phyloP scores from a whole-genome alignment of 208 protist species.

The Naegleria gruberi region DNA sequence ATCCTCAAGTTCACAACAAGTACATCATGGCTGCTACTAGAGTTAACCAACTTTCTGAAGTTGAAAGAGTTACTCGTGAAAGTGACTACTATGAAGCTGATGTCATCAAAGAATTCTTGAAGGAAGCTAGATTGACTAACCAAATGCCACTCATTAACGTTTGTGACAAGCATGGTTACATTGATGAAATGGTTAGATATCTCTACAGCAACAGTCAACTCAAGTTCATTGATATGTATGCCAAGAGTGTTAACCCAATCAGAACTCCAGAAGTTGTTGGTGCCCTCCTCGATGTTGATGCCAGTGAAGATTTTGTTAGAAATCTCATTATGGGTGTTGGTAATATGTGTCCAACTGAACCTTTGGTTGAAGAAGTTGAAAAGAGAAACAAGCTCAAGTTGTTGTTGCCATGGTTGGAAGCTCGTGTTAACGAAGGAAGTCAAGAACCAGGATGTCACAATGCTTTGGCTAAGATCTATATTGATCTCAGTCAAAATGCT shows the following conservation, averaged over 20 bases:
- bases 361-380: constrained; percentile 68
- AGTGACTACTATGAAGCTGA: constrained; percentile 93
- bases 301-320: constrained; percentile 90
- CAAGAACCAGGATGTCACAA: constrained; percentile 93
- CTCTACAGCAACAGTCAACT: constrained; percentile 89
- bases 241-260: constrained; percentile 84
- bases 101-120: constrained; percentile 96
- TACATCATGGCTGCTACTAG: constrained; percentile 98
- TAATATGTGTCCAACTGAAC: constrained; percentile 83
- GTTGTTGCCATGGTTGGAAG: constrained; percentile 96
- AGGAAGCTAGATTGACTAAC: constrained; percentile 94
- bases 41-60: constrained; percentile 91
- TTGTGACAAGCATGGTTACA: constrained; percentile 96
- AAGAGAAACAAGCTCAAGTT: constrained; percentile 85
- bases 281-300: constrained; percentile 95
- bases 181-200: constrained; percentile 96
- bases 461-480: constrained; percentile 98
- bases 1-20: constrained; percentile 97
- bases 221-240: constrained; percentile 93
- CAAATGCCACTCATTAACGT: constrained; percentile 99
- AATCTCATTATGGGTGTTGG: constrained; percentile 85
- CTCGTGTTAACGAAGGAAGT: constrained; percentile 68
- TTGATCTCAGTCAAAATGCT: constrained; percentile 90
- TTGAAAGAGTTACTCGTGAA: constrained; percentile 97
- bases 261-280: constrained; percentile 95